Conservation (phyloP, 78 protist genomes). For the Speleostelium caveatum region DNA sequence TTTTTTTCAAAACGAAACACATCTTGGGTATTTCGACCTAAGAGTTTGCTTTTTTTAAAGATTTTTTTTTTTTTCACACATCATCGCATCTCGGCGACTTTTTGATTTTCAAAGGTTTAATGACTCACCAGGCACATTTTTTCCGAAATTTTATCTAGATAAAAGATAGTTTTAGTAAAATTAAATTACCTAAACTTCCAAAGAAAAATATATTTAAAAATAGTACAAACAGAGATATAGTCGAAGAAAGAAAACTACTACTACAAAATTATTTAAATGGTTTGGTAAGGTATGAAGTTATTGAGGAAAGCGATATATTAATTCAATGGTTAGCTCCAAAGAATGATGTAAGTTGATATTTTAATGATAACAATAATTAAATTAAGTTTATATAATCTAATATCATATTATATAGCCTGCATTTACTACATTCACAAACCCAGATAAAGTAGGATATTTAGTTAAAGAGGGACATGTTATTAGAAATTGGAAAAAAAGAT, state of each 20-base stretch:
- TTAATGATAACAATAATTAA: not conserved
- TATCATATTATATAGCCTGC: constrained; percentile 18
- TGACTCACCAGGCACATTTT: not conserved
- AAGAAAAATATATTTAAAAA: constrained; percentile 73
- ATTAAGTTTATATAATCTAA: not conserved
- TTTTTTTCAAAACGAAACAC: no score
- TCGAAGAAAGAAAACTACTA: constrained; percentile 54
- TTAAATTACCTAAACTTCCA: constrained; percentile 69
- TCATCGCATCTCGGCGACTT: not conserved
- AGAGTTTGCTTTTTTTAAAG: no score
- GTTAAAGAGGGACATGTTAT: constrained; percentile 76
- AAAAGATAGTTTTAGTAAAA: constrained; percentile 35
- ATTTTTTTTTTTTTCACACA: not conserved
- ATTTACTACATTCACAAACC: constrained; percentile 61
- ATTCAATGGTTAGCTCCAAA: constrained; percentile 52
- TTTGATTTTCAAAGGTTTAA: no score
- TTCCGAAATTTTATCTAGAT: constrained; percentile 7
- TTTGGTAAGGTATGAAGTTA: constrained; percentile 29
- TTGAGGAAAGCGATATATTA: constrained; percentile 30
- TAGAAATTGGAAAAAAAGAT: constrained; percentile 73
- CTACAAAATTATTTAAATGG: constrained; percentile 70
- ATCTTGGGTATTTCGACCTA: no score
- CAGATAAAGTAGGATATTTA: constrained; percentile 71
- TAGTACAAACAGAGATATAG: constrained; percentile 57
- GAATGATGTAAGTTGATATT: constrained; percentile 56